Conservation (phyloP, 495 filamentous ascomycete species). For the Niebla homalea region DNA sequence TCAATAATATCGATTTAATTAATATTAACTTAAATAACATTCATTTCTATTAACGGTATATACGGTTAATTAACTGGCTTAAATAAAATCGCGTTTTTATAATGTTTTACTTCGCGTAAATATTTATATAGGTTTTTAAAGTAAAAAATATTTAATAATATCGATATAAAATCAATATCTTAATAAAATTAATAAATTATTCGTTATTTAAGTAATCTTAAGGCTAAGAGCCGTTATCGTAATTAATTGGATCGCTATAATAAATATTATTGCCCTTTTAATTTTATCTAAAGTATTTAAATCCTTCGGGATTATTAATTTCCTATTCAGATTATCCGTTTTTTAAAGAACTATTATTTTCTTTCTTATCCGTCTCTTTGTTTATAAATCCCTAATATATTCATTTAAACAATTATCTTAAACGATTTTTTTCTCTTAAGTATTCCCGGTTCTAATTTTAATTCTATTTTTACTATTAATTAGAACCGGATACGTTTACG, state of each 20-base stretch:
- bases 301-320: background rate
- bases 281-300: constrained; percentile 1
- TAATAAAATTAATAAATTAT: background rate
- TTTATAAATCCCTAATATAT: constrained; percentile 1
- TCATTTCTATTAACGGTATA: no score
- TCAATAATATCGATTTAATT: no score
- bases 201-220: constrained; percentile 3
- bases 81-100: no score
- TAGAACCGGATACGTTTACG: background rate
- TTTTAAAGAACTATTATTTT: constrained; percentile 6
- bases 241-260: constrained; percentile 7
- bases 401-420: constrained; percentile 1
- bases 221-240: constrained; percentile 2
- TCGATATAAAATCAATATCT: background rate
- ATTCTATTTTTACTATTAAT: constrained; percentile 1
- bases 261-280: constrained; percentile 2
- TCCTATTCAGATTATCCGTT: background rate
- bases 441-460: background rate
- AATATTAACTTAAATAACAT: no score
- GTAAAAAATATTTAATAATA: background rate
- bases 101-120: no score
- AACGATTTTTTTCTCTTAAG: background rate
- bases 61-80: no score
- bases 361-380: background rate
- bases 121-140: background rate